Percentiles rank a stretch among this genome's conserved stretches.
Conservation (phyloP, 768 basidiomycete genomes). For the Cystoderma amianthinum region DNA sequence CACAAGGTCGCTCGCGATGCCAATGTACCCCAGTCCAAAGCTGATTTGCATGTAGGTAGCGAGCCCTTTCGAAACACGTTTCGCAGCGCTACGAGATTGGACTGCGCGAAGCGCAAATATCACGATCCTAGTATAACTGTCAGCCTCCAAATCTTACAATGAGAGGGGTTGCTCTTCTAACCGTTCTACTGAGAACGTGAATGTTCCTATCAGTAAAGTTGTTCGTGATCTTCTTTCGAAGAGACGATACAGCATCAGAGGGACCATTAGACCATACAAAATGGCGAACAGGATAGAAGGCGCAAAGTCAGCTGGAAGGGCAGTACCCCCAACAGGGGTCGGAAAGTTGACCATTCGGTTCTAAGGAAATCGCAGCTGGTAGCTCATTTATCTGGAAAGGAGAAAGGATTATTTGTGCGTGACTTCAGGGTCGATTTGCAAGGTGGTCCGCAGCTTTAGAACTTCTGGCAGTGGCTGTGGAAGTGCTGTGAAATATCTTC, state of each 20-base stretch:
- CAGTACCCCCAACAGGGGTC: conserved; percentile 35
- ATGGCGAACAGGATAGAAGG: conserved; percentile 34
- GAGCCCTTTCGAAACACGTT: conserved; percentile 15
- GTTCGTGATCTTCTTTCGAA: conserved; percentile 25
- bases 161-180: conserved; percentile 6
- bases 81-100: conserved; percentile 12
- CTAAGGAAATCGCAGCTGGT: no score
- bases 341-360: conserved; percentile 24
- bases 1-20: conserved; percentile 6
- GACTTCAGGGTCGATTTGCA: no score
- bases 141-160: background rate
- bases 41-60: conserved; percentile 13
- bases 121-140: conserved; percentile 17
- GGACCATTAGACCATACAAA: conserved; percentile 28
- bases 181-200: conserved; percentile 30
- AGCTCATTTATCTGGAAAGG: no score
- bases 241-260: conserved; percentile 26
- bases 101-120: conserved; percentile 22
- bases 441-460: no score
- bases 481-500: no score
- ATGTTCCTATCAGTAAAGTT: conserved; percentile 23
- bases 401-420: no score
- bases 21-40: conserved; percentile 6
- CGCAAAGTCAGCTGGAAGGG: conserved; percentile 29
- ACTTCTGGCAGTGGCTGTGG: no score